Percentiles rank a stretch among this genome's conserved stretches.
Conservation (phyloP, 306 rosid genomes). For the Inga leiocalycina region DNA sequence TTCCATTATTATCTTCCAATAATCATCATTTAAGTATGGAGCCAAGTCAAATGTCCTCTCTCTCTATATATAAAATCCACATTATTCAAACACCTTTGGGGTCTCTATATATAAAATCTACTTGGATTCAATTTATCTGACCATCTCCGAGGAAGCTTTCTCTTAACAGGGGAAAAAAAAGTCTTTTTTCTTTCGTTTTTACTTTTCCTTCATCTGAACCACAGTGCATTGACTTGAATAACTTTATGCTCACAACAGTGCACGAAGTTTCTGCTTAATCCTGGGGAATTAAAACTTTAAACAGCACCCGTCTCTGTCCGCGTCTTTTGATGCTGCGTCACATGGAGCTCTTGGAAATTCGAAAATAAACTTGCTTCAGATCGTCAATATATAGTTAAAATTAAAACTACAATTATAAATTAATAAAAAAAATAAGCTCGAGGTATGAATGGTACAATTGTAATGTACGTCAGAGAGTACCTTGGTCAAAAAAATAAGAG, state of each 20-base stretch:
- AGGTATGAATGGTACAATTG: constrained; percentile 51
- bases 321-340: constrained; percentile 28
- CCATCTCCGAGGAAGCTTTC: neutral
- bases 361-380: constrained; percentile 29
- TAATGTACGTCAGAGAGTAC: constrained; percentile 52
- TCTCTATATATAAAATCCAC: neutral
- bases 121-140: neutral
- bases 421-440: neutral
- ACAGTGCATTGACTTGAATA: neutral
- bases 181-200: constrained; percentile 1
- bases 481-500: constrained; percentile 14
- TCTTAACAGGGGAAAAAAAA: constrained; percentile 19
- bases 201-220: neutral
- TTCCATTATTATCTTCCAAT: constrained; percentile 34
- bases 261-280: neutral
- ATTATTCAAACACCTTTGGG: constrained; percentile 4
- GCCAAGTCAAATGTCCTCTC: constrained; percentile 22
- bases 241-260: neutral
- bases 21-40: constrained; percentile 30
- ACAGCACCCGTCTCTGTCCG: constrained; percentile 18
- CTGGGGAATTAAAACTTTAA: neutral
- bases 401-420: neutral
- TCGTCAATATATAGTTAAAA: neutral
- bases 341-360: constrained; percentile 38
- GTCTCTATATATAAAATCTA: neutral